Conservation (phyloP, 2,329 filamentous ascomycete species). For the Aspergillus proliferans region DNA sequence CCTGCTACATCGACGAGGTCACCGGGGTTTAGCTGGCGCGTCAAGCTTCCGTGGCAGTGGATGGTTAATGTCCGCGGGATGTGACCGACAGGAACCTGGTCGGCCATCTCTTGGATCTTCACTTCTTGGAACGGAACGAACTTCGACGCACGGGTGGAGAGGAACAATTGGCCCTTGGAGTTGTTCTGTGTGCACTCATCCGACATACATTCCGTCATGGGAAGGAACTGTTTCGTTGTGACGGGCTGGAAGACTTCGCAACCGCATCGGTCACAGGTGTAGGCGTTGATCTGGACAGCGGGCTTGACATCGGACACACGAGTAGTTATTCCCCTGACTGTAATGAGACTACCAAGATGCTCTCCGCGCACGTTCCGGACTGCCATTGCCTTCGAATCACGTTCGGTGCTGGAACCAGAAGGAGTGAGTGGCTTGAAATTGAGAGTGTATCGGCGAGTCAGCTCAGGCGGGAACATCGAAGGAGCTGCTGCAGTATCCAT, state of each 20-base stretch:
- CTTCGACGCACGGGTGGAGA: slow-evolving; percentile 93
- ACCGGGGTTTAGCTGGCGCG: slow-evolving; percentile 82
- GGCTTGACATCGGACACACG: slow-evolving; percentile 97
- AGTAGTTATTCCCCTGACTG: slow-evolving; percentile 87
- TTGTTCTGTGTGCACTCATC: slow-evolving; percentile 86
- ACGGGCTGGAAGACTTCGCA: slow-evolving; percentile 97
- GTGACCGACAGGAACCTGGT: slow-evolving; percentile 96
- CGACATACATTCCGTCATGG: slow-evolving; percentile 79
- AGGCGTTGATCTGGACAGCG: slow-evolving; percentile 93
- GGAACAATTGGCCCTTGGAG: slow-evolving; percentile 84
- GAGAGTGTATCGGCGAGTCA: slow-evolving; percentile 88
- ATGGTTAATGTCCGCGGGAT: slow-evolving; percentile 89
- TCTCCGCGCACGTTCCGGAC: slow-evolving; percentile 90
- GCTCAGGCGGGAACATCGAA: slow-evolving; percentile 80
- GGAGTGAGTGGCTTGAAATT: slow-evolving; percentile 90
- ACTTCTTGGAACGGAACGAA: slow-evolving; percentile 97
- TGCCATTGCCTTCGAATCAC: slow-evolving; percentile 62
- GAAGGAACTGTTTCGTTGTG: slow-evolving; percentile 82
- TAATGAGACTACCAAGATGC: slow-evolving; percentile 88
- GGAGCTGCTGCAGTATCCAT: slow-evolving; percentile 60
- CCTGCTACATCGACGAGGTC: slow-evolving; percentile 91
- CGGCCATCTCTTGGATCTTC: slow-evolving; percentile 98
- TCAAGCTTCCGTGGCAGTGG: slow-evolving; percentile 79
- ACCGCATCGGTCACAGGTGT: slow-evolving; percentile 93
- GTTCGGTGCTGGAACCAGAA: slow-evolving; percentile 58